phyloP scores from a whole-genome alignment of 345 rosid species.

The Gossypium longicalyx region DNA sequence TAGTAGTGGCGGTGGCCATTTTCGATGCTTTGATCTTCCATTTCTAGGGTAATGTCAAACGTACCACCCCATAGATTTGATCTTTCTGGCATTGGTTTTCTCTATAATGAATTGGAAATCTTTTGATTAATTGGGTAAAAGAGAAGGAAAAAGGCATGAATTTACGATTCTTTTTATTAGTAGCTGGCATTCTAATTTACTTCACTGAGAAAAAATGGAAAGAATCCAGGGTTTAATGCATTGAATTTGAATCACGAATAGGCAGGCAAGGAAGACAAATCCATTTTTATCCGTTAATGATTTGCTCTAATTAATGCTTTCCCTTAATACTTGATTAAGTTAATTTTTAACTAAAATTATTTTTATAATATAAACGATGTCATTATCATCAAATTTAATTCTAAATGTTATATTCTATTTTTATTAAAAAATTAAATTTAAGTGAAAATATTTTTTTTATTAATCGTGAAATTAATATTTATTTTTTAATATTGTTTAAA shows the following conservation, averaged over 20 bases:
- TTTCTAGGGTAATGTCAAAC: conserved; percentile 7
- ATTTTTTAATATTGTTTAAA: too few relatives aligned
- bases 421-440: too few relatives aligned
- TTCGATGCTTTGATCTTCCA: not conserved
- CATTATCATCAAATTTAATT: not conserved
- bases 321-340: not conserved
- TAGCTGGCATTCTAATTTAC: not conserved
- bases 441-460: too few relatives aligned
- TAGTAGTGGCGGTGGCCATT: not conserved
- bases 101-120: not conserved
- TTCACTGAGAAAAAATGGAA: not conserved
- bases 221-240: not conserved
- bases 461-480: too few relatives aligned
- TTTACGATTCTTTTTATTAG: not conserved
- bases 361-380: not conserved
- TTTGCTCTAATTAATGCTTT: not conserved
- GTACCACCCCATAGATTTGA: conserved; percentile 25
- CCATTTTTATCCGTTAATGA: not conserved
- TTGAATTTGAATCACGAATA: not conserved
- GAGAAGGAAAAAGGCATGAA: not conserved
- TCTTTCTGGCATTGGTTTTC: not conserved
- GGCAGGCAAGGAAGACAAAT: not conserved
- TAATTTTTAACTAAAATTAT: not conserved
- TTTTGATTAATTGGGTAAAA: not conserved
- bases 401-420: not conserved